These are phyloP conservation scores for Galeopsis tetrahit DNA, from an alignment of 257 asterid species.

Conservation along the genomic window DNA sequence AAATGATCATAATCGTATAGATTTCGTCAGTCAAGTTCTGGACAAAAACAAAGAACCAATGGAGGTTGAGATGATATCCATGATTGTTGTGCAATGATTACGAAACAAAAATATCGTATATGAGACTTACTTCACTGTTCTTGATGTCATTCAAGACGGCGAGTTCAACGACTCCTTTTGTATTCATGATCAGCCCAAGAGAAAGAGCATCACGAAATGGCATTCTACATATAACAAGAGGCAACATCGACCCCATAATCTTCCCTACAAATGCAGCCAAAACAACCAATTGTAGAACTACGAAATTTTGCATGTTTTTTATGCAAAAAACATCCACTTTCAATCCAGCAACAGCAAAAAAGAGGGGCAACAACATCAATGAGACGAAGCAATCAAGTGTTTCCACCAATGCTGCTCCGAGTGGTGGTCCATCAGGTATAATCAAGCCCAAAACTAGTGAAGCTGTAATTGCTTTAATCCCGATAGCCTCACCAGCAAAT, in stretches of 20 bases:
- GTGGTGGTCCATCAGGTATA: conserved; percentile 71
- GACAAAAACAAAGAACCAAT: conserved; percentile 19
- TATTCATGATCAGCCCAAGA: conserved; percentile 73
- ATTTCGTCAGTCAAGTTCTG: conserved; percentile 49
- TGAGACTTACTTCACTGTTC: conserved; percentile 46
- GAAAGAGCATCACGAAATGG: conserved; percentile 70
- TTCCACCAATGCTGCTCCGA: conserved; percentile 65
- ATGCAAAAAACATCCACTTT: conserved; percentile 53
- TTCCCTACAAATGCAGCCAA: conserved; percentile 66
- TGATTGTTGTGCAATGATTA: conserved; percentile 3
- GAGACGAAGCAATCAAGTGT: conserved; percentile 68
- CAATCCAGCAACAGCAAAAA: conserved; percentile 61
- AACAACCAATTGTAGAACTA: conserved; percentile 57
- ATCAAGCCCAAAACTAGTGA: conserved; percentile 58
- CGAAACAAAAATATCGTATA: neutral
- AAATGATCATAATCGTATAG: conserved; percentile 52
- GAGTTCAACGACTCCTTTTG: conserved; percentile 76
- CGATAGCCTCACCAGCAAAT: conserved; percentile 58
- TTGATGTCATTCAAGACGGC: conserved; percentile 54
- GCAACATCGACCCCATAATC: conserved; percentile 59
- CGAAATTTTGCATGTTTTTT: conserved; percentile 45
- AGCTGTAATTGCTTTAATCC: conserved; percentile 55
- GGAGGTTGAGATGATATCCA: neutral
- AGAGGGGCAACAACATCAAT: conserved; percentile 56
- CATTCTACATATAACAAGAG: conserved; percentile 59